Conservation (phyloP, 768 basidiomycete genomes). For the Tricholoma saponaceum region DNA sequence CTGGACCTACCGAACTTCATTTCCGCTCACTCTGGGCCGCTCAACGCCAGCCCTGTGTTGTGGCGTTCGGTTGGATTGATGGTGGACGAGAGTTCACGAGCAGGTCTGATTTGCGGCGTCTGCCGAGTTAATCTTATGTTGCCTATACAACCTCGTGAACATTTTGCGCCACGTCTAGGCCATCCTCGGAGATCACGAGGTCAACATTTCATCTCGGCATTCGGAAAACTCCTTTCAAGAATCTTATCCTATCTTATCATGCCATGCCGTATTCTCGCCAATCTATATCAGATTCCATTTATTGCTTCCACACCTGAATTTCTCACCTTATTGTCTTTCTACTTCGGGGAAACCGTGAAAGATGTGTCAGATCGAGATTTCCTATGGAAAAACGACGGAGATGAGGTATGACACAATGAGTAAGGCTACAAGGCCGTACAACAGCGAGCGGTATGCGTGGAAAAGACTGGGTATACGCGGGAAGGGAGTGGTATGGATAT, state of each 20-base stretch:
- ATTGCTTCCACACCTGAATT: constrained; percentile 2
- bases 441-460: background rate
- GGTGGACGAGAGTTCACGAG: background rate
- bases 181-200: constrained; percentile 5
- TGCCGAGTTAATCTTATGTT: constrained; percentile 5
- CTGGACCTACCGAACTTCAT: background rate
- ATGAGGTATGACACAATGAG: background rate
- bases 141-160: background rate
- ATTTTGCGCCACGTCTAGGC: background rate
- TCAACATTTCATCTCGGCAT: background rate
- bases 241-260: background rate
- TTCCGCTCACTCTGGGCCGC: background rate
- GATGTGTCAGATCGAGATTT: background rate
- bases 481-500: constrained; percentile 11
- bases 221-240: background rate
- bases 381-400: background rate
- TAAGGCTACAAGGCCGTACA: background rate
- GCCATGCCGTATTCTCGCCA: constrained; percentile 7
- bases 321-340: constrained; percentile 10
- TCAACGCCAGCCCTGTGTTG: background rate
- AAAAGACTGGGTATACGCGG: constrained; percentile 1
- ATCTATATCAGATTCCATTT: constrained; percentile 1
- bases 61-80: background rate
- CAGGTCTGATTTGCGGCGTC: background rate
- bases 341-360: background rate